phyloP scores from a whole-genome alignment of 202 grass and related monocot species.

The Zoysia matrella region DNA sequence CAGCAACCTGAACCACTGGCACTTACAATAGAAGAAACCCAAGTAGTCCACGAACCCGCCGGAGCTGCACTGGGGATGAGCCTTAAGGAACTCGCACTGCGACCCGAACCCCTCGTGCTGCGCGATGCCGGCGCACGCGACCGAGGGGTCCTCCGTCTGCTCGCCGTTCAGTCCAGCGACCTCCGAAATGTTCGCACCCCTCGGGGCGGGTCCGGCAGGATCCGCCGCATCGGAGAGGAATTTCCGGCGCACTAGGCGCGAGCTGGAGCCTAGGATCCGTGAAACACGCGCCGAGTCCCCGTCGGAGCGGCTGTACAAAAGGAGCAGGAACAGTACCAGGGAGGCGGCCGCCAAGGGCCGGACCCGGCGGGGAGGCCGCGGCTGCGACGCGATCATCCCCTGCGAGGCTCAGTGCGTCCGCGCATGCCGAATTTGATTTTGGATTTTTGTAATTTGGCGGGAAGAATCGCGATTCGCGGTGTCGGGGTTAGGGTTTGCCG shows the following conservation, averaged over 20 bases:
- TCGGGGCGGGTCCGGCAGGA: conserved; percentile 32
- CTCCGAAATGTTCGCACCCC: conserved; percentile 30
- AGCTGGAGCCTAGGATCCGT: conserved; percentile 11
- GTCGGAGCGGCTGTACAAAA: conserved; percentile 59
- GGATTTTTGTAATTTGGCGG: background rate
- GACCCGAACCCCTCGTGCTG: conserved; percentile 66
- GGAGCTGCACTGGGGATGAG: conserved; percentile 74
- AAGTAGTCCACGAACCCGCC: conserved; percentile 86
- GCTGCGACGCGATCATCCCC: conserved; percentile 43
- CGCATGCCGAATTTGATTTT: conserved; percentile 38
- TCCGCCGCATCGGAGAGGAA: conserved; percentile 53
- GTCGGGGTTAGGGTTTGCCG: conserved; percentile 43
- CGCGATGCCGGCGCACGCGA: conserved; percentile 60
- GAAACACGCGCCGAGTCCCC: conserved; percentile 3
- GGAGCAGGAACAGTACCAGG: conserved; percentile 59
- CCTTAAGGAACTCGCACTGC: conserved; percentile 78
- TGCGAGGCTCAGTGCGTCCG: background rate
- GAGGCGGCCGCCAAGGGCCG: conserved; percentile 45
- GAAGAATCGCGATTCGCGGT: background rate
- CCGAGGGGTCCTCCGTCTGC: conserved; percentile 61
- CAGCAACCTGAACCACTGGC: conserved; percentile 64
- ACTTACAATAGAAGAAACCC: conserved; percentile 78
- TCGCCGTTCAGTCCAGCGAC: conserved; percentile 29
- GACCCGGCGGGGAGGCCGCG: conserved; percentile 34
- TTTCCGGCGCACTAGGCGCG: conserved; percentile 27